Percentiles rank a stretch among this genome's conserved stretches.
Conservation (phyloP, 805 yeast species). For the Wickerhamiella azymoides region DNA sequence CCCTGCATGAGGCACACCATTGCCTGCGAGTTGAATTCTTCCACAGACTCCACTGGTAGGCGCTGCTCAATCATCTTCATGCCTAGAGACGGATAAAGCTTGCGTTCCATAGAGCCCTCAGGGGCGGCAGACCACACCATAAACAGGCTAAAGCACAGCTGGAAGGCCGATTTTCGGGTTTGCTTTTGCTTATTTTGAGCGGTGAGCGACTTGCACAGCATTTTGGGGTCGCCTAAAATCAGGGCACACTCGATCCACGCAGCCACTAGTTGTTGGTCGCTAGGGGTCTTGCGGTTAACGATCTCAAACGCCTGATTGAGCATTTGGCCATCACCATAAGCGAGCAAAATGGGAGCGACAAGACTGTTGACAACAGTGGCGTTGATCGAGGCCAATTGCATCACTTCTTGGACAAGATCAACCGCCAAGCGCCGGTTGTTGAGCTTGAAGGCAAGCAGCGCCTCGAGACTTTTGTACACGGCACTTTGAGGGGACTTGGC, state of each 20-base stretch:
- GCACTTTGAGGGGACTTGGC: conserved; percentile 44
- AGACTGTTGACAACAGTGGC: conserved; percentile 23
- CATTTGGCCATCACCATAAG: conserved; percentile 21
- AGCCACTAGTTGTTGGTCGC: conserved; percentile 15
- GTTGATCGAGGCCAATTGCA: conserved; percentile 9
- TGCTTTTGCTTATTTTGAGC: conserved; percentile 16
- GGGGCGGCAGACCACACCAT: conserved; percentile 25
- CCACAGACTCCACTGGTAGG: conserved; percentile 41
- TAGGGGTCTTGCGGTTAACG: conserved; percentile 14
- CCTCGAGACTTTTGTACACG: conserved; percentile 27
- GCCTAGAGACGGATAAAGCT: conserved; percentile 48
- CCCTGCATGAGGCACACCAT: conserved; percentile 32
- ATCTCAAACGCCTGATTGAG: conserved; percentile 19
- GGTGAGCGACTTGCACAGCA: conserved; percentile 18
- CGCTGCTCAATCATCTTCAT: conserved; percentile 39
- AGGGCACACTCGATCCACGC: conserved; percentile 16
- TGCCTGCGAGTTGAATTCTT: conserved; percentile 51
- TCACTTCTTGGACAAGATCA: conserved; percentile 13
- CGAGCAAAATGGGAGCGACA: conserved; percentile 16
- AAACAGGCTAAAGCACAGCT: conserved; percentile 34
- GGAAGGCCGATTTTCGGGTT: conserved; percentile 15
- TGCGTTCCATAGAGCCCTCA: conserved; percentile 32
- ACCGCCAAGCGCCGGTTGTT: conserved; percentile 10
- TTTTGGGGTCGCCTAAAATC: conserved; percentile 12
- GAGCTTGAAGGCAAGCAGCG: conserved; percentile 9